Evolutionary conservation across 1,284 basidiomycete genomes (phyloP), one percentile per base, ranked within the genome.

Genomic region (Porodaedalea pini): DNA sequence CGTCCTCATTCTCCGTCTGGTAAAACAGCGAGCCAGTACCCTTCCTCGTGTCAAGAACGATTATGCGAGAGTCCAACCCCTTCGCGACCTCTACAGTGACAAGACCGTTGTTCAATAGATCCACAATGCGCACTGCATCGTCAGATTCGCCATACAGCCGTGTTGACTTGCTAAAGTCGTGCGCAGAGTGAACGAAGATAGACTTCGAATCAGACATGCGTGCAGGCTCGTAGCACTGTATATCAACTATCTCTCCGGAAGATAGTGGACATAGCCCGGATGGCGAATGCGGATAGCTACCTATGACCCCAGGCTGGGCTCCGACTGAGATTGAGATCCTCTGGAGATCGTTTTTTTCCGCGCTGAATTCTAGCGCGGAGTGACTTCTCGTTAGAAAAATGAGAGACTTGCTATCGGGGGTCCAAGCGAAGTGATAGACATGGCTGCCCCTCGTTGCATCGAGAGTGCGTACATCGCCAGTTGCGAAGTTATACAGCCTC

Each of bases 381-480:
- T 56, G 27, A 2, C 47, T 25, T 13, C 40, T 31, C 53, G 27
- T n/a, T 13, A 27, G 25, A 27, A 23, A 54, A 5, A 62, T 11
- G 4, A 61, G 15, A 17, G 49, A 51, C 23, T 61, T 62, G 51
- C 58, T 61, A 40, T 64, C 63, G 21, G 61, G 34, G 21, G 58
- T 58, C 62, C 63, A 63, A 3, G 53, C 36, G 37, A 58, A 51
- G n/a, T 10, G 17, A 25, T 13, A n/a, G 17, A 61, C 58, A 25
- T 63, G 57, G 19, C 44, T 39, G 10, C 52, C 44, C 40, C 55
- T 37, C 13, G 55, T 11, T 13, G 54, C 47, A 29, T 58, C 45
- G 15, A 63, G 48, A 13, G 56, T 58, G 25, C 58, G 41, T 2
- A 58, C 50, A 15, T 51, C 48, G 11, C 58, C 52, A 15, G 63